A percentile compares a stretch with the other conserved stretches of the same genome.
These are phyloP conservation scores for Yamadazyma sp. DNA, from an alignment of 1,139 yeast species.

Conservation along the genomic window DNA sequence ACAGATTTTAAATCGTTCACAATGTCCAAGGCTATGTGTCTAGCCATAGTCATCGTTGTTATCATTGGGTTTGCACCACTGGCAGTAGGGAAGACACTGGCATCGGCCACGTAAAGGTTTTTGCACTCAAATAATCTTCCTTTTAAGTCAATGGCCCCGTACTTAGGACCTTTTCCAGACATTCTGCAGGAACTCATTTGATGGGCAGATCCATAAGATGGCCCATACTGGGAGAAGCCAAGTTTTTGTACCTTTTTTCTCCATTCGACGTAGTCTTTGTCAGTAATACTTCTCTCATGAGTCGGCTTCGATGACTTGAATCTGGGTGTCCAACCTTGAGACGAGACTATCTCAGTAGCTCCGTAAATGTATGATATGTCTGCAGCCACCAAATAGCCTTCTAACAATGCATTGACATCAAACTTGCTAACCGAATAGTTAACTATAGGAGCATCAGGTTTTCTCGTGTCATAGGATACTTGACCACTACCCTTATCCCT, in stretches of 20 bases:
- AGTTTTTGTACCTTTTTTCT: constrained; percentile 27
- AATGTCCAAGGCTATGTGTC: constrained; percentile 36
- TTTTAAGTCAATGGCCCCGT: constrained; percentile 49
- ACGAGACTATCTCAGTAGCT: constrained; percentile 45
- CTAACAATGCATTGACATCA: constrained; percentile 44
- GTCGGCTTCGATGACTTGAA: constrained; percentile 44
- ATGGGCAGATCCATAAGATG: constrained; percentile 55
- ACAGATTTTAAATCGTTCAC: constrained; percentile 33
- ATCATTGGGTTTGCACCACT: constrained; percentile 62
- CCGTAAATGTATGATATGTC: constrained; percentile 54
- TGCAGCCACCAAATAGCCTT: constrained; percentile 43
- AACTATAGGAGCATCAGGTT: constrained; percentile 37
- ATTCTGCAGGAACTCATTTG: constrained; percentile 63
- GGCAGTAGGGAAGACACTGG: constrained; percentile 59
- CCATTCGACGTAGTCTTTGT: constrained; percentile 51
- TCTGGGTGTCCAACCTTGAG: constrained; percentile 38
- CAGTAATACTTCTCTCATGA: constrained; percentile 40
- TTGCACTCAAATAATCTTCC: constrained; percentile 56
- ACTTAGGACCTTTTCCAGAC: constrained; percentile 47
- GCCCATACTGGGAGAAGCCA: constrained; percentile 29
- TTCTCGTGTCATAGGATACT: constrained; percentile 34
- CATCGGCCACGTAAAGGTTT: constrained; percentile 57
- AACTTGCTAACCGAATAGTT: constrained; percentile 43
- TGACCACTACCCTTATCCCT: constrained; percentile 49
- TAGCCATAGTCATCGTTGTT: constrained; percentile 41